Evolutionary conservation across 2,329 filamentous ascomycete genomes (phyloP).

Genomic region (Bipolaris oryzae): DNA sequence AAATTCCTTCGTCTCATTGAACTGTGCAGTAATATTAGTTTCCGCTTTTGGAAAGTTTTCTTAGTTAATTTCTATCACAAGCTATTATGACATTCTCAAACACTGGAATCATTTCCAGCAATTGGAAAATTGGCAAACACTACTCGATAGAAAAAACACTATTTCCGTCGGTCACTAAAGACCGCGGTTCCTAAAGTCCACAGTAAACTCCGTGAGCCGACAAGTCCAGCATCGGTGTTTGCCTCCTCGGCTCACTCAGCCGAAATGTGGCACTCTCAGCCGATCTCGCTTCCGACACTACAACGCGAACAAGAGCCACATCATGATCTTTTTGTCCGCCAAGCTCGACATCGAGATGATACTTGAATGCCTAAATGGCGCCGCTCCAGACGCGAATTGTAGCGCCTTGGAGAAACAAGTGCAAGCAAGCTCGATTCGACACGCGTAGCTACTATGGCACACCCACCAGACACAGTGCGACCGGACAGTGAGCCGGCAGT

Average conservation of each 20-base stretch:
- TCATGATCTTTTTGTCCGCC: background rate
- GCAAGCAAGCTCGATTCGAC: background rate
- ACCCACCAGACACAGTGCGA: background rate
- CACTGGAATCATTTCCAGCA: no score
- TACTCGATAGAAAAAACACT: no score
- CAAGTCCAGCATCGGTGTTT: background rate
- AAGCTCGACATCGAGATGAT: background rate
- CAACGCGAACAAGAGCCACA: background rate
- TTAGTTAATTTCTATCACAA: no score
- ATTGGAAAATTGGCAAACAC: no score
- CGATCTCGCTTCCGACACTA: background rate
- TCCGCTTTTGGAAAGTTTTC: no score
- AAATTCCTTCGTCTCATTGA: no score
- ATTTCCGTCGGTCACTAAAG: no score
- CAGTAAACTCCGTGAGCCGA: background rate
- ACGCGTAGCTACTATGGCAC: background rate
- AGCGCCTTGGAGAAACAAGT: background rate
- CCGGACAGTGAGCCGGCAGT: background rate
- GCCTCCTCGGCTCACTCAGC: background rate
- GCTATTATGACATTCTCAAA: no score
- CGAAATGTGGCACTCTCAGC: background rate
- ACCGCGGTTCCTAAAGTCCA: background rate
- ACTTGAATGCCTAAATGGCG: background rate
- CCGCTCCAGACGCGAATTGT: no score
- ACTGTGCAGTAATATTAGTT: no score